Evolutionary conservation across 805 yeast species (phyloP).

Genomic region (Metschnikowia shivogae): DNA sequence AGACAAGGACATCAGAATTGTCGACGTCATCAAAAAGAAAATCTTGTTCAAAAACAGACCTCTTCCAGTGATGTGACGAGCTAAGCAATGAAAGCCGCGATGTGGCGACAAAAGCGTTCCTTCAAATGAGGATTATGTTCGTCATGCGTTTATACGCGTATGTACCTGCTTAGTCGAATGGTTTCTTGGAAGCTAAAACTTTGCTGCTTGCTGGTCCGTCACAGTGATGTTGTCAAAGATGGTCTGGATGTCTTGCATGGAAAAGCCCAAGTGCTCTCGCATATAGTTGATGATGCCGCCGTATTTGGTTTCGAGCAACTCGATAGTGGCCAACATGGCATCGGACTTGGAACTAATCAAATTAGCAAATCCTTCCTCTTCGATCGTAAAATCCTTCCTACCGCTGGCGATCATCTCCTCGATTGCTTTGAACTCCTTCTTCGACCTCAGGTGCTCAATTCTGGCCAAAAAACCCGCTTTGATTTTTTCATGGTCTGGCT

Average conservation of each 20-base stretch:
- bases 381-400: conserved; percentile 39
- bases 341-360: conserved; percentile 63
- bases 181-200: neutral
- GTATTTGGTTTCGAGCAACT: conserved; percentile 45
- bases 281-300: conserved; percentile 54
- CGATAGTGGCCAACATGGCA: conserved; percentile 63
- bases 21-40: conserved; percentile 58
- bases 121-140: neutral
- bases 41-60: conserved; percentile 66
- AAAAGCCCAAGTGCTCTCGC: conserved; percentile 40
- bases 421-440: conserved; percentile 21
- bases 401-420: conserved; percentile 29
- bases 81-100: neutral
- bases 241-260: conserved; percentile 38
- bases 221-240: conserved; percentile 16
- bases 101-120: neutral
- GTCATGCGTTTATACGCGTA: no score
- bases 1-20: conserved; percentile 40
- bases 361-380: conserved; percentile 53
- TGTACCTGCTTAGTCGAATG: no score
- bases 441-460: conserved; percentile 27
- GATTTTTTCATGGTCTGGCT: conserved; percentile 43
- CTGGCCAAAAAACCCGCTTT: conserved; percentile 31
- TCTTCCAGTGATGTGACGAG: conserved; percentile 63
- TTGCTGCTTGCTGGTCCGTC: conserved; percentile 1